phyloP scores from a whole-genome alignment of 2,329 filamentous ascomycete species.

The Alternaria metachromatica region DNA sequence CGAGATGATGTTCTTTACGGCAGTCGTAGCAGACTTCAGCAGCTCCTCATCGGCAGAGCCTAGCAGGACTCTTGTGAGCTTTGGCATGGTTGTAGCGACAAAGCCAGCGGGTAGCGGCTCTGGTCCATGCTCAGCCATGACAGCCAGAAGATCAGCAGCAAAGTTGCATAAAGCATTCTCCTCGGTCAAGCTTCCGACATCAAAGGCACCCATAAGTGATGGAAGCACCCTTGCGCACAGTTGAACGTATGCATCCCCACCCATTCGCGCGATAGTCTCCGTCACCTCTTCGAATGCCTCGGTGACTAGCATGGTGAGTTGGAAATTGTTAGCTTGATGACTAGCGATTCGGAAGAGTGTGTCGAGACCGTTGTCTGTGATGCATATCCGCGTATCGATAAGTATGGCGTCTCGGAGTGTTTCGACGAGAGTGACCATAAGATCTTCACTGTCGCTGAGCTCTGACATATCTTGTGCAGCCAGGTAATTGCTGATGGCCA shows the following conservation, averaged over 20 bases:
- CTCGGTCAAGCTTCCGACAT: conserved; percentile 83
- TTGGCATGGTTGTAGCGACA: conserved; percentile 83
- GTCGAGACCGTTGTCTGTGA: conserved; percentile 78
- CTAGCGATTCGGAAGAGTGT: conserved; percentile 88
- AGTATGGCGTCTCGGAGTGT: conserved; percentile 83
- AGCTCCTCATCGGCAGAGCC: conserved; percentile 86
- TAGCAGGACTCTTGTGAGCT: conserved; percentile 82
- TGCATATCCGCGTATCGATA: conserved; percentile 76
- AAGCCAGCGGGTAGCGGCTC: conserved; percentile 88
- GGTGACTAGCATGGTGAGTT: conserved; percentile 83
- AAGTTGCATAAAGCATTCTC: conserved; percentile 86
- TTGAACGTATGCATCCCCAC: conserved; percentile 72
- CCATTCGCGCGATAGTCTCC: conserved; percentile 67
- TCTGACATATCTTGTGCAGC: conserved; percentile 81
- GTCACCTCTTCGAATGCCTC: conserved; percentile 94
- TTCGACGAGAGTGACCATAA: conserved; percentile 88
- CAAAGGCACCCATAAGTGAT: conserved; percentile 85
- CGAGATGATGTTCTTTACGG: conserved; percentile 85
- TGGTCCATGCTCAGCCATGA: conserved; percentile 80
- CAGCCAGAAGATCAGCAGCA: conserved; percentile 81
- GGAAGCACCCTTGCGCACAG: conserved; percentile 88
- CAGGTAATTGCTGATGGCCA: conserved; percentile 74
- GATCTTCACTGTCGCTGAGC: conserved; percentile 86
- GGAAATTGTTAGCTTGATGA: conserved; percentile 87
- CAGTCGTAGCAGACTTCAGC: conserved; percentile 82